Base-by-base conservation (phyloP, 352 stramenopile species). In the Pythium sukuiense region DNA sequence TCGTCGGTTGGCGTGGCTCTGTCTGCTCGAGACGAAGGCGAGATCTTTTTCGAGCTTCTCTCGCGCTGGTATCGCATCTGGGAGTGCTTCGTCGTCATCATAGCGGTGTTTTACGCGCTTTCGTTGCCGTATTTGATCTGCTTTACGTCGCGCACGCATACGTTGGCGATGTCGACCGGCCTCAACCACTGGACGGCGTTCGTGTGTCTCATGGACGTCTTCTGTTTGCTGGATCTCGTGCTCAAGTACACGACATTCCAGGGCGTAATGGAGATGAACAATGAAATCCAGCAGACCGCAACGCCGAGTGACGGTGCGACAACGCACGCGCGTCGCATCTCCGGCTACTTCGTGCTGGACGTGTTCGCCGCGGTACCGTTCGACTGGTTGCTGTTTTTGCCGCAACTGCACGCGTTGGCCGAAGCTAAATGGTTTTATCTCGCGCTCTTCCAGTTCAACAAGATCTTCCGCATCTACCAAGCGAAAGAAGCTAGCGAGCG, bases 231-330 rank as follows among this genome's bases (percentile, higher is more conserved):
- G 1, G 79, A 89, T 39, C 32, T 87, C 13, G 55, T 74, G 2
- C 74, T 90, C 35, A 87, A 86, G 52, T 77, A 80, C 48, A 85
- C 80, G 13, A 76, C 73, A 7, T 89, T 90, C 53, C 70, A 73
- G 7, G 70, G 73, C 12, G 77, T 90, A 4, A 59, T 87, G 27
- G 59, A 73, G 41, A 75, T 71, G 27, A 64, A 45, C 48, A 58
- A 56, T 8, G 70, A 78, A 24, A 49, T 32, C 6, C 14, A 29
- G 2, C 48, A 56, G 3, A 52, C 29, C 27, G 56, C 35, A 6
- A 52, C 56, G 1, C 45, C 45, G 29, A 46, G 29, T 30, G 56
- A 16, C 13, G 35, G 2, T 18, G 45, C 24, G 27, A 8, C 20
- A 37, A 61, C 5, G 1, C n/a, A 8, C 2, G 7, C 59, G 14